phyloP scores from a whole-genome alignment of 2,329 filamentous ascomycete species.

The Mycogone perniciosa region DNA sequence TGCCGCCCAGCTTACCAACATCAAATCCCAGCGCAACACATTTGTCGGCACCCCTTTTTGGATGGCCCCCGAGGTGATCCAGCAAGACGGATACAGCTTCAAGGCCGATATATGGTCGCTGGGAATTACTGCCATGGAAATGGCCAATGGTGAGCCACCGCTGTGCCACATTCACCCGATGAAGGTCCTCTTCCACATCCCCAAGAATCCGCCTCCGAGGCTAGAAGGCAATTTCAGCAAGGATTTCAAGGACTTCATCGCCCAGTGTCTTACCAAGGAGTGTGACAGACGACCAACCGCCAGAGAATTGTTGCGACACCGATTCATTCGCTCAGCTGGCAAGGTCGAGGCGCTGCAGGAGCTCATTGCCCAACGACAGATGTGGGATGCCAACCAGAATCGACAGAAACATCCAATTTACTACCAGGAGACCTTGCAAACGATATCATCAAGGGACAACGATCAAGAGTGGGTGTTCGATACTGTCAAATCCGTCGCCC shows the following conservation, averaged over 20 bases:
- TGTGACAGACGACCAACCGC: slow-evolving; percentile 77
- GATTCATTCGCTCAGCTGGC: slow-evolving; percentile 80
- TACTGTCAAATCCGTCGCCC: slow-evolving; percentile 69
- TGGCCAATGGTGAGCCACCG: slow-evolving; percentile 84
- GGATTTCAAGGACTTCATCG: slow-evolving; percentile 91
- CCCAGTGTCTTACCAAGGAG: slow-evolving; percentile 87
- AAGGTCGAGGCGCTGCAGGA: slow-evolving; percentile 86
- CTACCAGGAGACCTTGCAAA: slow-evolving; percentile 86
- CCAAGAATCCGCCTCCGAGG: slow-evolving; percentile 77
- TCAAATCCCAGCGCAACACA: slow-evolving; percentile 94
- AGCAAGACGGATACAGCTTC: slow-evolving; percentile 76
- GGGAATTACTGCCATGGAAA: slow-evolving; percentile 85
- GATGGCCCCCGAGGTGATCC: slow-evolving; percentile 95
- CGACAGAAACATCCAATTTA: slow-evolving; percentile 68
- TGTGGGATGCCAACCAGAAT: slow-evolving; percentile 70
- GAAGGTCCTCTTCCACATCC: slow-evolving; percentile 89
- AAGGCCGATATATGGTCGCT: slow-evolving; percentile 93
- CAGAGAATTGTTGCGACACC: slow-evolving; percentile 79
- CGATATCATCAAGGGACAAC: slow-evolving; percentile 59
- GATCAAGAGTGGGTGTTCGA: slow-evolving; percentile 94
- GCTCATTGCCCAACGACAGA: slow-evolving; percentile 73
- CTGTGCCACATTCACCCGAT: slow-evolving; percentile 81
- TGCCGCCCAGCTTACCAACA: slow-evolving; percentile 91
- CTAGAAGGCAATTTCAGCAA: slow-evolving; percentile 81
- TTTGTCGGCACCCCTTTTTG: slow-evolving; percentile 97